A percentile compares a stretch with the other conserved stretches of the same genome.
These are phyloP conservation scores for Penicillium sp. DNA, from an alignment of 2,329 filamentous ascomycete species.

Conservation along the genomic window DNA sequence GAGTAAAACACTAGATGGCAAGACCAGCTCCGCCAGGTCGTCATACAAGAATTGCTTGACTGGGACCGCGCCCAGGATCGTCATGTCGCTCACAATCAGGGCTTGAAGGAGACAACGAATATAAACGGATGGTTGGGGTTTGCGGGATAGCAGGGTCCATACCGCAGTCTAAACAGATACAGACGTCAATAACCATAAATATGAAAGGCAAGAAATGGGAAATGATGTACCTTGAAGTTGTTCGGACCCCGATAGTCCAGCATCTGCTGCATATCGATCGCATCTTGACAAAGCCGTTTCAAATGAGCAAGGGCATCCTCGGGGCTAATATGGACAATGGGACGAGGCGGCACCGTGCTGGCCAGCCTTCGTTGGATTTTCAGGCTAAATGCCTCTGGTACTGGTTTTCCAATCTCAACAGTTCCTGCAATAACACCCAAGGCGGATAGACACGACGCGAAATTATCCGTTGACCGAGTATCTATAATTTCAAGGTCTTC, in stretches of 20 bases:
- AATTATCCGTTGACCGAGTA: constrained; percentile 33
- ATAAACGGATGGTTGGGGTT: constrained; percentile 81
- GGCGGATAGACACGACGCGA: constrained; percentile 41
- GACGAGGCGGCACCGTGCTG: constrained; percentile 89
- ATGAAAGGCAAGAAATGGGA: background rate
- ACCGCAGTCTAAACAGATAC: constrained; percentile 66
- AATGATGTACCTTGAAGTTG: constrained; percentile 68
- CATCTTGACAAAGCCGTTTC: constrained; percentile 72
- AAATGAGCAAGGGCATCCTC: constrained; percentile 73
- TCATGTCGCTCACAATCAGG: constrained; percentile 73
- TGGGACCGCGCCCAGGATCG: constrained; percentile 68
- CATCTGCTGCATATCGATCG: constrained; percentile 68
- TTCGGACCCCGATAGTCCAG: constrained; percentile 70
- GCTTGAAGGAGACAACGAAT: constrained; percentile 79
- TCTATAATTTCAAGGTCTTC: constrained; percentile 38
- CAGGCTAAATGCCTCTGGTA: constrained; percentile 81
- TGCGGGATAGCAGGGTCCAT: constrained; percentile 73
- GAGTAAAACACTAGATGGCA: constrained; percentile 72
- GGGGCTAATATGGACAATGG: constrained; percentile 78
- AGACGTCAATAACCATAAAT: constrained; percentile 12
- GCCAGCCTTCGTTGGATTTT: constrained; percentile 91
- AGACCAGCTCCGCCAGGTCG: constrained; percentile 76
- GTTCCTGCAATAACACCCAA: constrained; percentile 64
- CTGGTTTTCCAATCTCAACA: constrained; percentile 64
- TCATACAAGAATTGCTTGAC: constrained; percentile 77